Conservation (phyloP, 495 filamentous ascomycete species). For the Recurvomyces mirabilis region DNA sequence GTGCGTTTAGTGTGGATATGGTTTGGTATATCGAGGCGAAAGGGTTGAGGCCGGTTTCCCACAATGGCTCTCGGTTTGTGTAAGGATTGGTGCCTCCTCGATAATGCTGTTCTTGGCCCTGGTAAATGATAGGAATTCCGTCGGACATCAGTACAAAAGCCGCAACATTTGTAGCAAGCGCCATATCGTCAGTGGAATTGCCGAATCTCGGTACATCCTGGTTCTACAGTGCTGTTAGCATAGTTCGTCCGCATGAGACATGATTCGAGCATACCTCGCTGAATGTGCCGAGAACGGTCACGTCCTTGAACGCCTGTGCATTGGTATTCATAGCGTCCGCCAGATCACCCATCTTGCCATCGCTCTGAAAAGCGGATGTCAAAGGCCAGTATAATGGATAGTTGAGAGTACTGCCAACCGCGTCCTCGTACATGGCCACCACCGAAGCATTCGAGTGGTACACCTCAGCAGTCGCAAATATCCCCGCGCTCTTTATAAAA, state of each 20-base stretch:
- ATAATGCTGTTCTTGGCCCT: conserved; percentile 65
- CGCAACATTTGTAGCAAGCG: conserved; percentile 53
- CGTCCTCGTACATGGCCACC: conserved; percentile 52
- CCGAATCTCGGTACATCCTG: conserved; percentile 63
- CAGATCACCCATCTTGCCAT: conserved; percentile 15
- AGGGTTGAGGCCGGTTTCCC: conserved; percentile 52
- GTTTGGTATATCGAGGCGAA: conserved; percentile 48
- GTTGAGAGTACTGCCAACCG: conserved; percentile 54
- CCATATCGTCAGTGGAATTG: conserved; percentile 40
- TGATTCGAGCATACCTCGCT: conserved; percentile 37
- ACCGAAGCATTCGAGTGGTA: conserved; percentile 48
- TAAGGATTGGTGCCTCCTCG: conserved; percentile 42
- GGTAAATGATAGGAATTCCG: conserved; percentile 51
- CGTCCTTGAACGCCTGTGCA: conserved; percentile 33
- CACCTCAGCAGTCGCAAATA: conserved; percentile 61
- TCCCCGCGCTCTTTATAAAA: conserved; percentile 47
- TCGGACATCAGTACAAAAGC: conserved; percentile 59
- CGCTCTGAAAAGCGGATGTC: conserved; percentile 41
- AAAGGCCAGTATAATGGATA: conserved; percentile 62
- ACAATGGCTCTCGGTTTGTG: conserved; percentile 57
- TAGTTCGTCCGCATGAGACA: conserved; percentile 35
- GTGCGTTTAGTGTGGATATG: conserved; percentile 45
- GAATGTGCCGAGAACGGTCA: conserved; percentile 56
- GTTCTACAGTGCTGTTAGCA: conserved; percentile 40
- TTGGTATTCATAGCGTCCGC: conserved; percentile 13